Evolutionary conservation across 2,329 filamentous ascomycete genomes (phyloP).

Genomic region (Alternaria conjuncta): DNA sequence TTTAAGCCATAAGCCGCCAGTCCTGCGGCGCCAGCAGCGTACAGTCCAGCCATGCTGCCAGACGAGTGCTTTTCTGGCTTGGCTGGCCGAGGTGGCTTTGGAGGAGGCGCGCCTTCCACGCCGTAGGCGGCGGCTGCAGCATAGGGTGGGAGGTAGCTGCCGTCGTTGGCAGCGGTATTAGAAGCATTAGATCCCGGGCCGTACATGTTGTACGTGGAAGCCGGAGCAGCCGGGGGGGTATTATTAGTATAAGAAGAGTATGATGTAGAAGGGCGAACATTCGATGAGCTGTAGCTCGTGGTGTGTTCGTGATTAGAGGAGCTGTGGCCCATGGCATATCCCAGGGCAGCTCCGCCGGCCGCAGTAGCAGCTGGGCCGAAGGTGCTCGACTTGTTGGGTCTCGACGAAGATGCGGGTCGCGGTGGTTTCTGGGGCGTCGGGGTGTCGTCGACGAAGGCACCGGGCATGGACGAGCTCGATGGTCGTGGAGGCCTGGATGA

Average conservation of each 20-base stretch:
- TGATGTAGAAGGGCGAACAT: slow-evolving; percentile 34
- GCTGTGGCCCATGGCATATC: slow-evolving; percentile 47
- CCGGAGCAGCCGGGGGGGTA: slow-evolving; percentile 18
- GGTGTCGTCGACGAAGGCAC: slow-evolving; percentile 43
- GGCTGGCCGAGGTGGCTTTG: slow-evolving; percentile 44
- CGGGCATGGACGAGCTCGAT: slow-evolving; percentile 41
- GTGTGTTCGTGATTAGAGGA: slow-evolving; percentile 38
- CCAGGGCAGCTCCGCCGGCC: slow-evolving; percentile 52
- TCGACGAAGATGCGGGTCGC: slow-evolving; percentile 31
- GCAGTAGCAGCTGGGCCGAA: slow-evolving; percentile 44
- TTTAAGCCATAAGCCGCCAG: slow-evolving; percentile 55
- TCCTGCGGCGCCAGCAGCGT: slow-evolving; percentile 56
- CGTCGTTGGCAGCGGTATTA: slow-evolving; percentile 38
- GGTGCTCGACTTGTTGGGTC: slow-evolving; percentile 40
- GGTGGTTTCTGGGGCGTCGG: slow-evolving; percentile 42
- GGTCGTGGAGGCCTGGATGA: slow-evolving; percentile 46
- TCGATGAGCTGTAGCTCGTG: slow-evolving; percentile 29
- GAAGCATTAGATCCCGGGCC: slow-evolving; percentile 36
- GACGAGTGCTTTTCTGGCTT: slow-evolving; percentile 54
- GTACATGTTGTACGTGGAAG: slow-evolving; percentile 29
- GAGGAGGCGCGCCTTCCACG: slow-evolving; percentile 33
- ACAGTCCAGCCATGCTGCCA: slow-evolving; percentile 52
- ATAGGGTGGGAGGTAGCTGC: slow-evolving; percentile 42
- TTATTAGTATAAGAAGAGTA: slow-evolving; percentile 34
- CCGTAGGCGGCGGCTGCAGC: slow-evolving; percentile 22